phyloP scores from a whole-genome alignment of 345 rosid genomes.

The Fremontodendron californicum region DNA sequence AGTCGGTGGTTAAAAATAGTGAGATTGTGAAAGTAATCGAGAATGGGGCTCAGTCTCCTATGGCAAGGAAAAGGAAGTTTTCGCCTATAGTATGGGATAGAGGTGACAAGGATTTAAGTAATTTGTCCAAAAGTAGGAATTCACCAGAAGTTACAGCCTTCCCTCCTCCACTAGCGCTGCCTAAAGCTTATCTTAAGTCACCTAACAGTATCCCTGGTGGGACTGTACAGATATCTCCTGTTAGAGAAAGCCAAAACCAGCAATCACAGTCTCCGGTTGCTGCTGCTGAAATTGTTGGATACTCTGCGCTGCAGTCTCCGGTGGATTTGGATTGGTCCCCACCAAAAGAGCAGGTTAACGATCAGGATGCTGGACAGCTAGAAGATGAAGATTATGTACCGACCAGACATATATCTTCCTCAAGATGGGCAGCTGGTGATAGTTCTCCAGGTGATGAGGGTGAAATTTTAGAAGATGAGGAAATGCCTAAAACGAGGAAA shows the following conservation, averaged over 20 bases:
- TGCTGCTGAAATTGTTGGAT: conserved; percentile 27
- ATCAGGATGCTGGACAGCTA: conserved; percentile 36
- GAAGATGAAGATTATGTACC: conserved; percentile 81
- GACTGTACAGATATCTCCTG: conserved; percentile 36
- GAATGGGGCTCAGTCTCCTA: conserved; percentile 43
- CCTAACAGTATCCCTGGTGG: conserved; percentile 39
- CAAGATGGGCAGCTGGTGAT: conserved; percentile 93
- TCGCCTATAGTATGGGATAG: conserved; percentile 98
- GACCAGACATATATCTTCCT: conserved; percentile 79
- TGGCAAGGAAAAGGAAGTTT: conserved; percentile 78
- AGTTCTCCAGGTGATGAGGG: conserved; percentile 64
- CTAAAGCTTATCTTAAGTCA: conserved; percentile 42
- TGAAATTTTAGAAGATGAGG: conserved; percentile 48
- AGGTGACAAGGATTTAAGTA: conserved; percentile 51
- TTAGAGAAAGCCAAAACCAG: conserved; percentile 27
- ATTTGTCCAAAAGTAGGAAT: conserved; percentile 35
- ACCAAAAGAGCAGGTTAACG: conserved; percentile 37
- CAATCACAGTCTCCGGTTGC: conserved; percentile 25
- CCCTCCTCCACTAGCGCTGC: conserved; percentile 60
- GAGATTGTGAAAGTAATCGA: conserved; percentile 40
- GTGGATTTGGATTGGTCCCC: conserved; percentile 32
- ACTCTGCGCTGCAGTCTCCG: conserved; percentile 33
- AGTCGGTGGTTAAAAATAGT: conserved; percentile 34
- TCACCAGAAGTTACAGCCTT: conserved; percentile 30
- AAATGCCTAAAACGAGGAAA: conserved; percentile 58